These are phyloP conservation scores for Eremochloa ophiuroides DNA, from an alignment of 176 grass and related monocot species.

Conservation along the genomic window DNA sequence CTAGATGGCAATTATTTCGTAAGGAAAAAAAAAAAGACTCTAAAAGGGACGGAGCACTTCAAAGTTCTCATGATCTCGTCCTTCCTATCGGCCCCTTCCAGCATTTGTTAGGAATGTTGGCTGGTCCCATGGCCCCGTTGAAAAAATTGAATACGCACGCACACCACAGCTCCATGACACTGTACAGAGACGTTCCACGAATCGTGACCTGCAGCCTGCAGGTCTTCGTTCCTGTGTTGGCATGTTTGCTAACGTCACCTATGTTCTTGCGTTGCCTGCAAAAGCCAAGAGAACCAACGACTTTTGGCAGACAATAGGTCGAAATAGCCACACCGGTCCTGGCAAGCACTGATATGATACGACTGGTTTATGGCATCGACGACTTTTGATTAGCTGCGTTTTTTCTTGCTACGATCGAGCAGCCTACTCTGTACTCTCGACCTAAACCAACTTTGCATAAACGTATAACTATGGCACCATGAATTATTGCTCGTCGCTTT, in stretches of 20 bases:
- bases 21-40: not conserved
- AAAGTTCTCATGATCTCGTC: not conserved
- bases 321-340: not conserved
- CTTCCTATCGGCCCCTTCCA: not conserved
- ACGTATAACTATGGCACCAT: not conserved
- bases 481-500: not conserved
- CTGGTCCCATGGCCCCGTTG: not conserved
- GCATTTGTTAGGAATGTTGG: not conserved
- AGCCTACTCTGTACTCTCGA: not conserved
- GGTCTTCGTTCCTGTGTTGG: not conserved
- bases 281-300: no score
- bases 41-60: slow-evolving; percentile 4
- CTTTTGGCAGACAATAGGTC: not conserved
- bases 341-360: not conserved
- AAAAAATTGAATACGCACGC: not conserved
- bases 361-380: not conserved
- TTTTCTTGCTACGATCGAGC: not conserved
- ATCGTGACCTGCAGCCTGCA: not conserved
- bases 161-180: not conserved
- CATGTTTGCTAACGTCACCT: not conserved
- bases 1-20: not conserved
- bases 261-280: not conserved
- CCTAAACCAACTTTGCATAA: not conserved
- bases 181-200: not conserved
- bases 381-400: not conserved